These are phyloP conservation scores for Blastomyces gilchristii DNA, from an alignment of 2,329 filamentous ascomycete genomes.

Conservation along the genomic window DNA sequence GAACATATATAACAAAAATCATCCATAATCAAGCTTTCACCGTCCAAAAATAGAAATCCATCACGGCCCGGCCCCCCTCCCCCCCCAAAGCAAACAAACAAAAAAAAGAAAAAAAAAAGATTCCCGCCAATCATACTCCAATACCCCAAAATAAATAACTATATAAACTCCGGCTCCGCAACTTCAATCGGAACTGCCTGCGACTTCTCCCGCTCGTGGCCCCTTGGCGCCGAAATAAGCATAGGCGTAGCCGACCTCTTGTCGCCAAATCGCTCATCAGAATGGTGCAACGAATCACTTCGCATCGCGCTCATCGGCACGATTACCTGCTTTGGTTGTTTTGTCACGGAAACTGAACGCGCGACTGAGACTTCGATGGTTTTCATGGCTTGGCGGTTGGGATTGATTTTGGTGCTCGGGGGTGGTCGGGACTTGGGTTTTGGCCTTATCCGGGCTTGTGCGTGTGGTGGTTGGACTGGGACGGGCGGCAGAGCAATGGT, in stretches of 20 bases:
- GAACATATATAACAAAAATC: neutral
- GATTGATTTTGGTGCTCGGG: conserved; percentile 11
- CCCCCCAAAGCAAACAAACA: too few species aligned
- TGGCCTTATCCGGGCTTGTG: neutral
- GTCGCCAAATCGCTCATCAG: conserved; percentile 23
- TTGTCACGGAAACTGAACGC: conserved; percentile 30
- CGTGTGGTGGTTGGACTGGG: neutral
- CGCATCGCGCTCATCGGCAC: conserved; percentile 25
- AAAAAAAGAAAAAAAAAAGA: neutral
- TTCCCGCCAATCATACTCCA: neutral
- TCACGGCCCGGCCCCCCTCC: too few species aligned
- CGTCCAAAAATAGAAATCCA: neutral
- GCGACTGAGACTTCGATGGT: conserved; percentile 31
- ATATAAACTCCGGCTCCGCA: conserved; percentile 8
- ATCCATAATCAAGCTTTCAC: neutral
- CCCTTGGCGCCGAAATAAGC: conserved; percentile 23
- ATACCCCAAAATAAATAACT: too few species aligned
- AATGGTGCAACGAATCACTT: conserved; percentile 18
- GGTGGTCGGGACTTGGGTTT: conserved; percentile 10
- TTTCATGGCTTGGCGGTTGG: conserved; percentile 11
- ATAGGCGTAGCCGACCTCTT: conserved; percentile 20
- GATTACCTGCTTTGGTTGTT: conserved; percentile 27
- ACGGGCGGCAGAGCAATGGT: conserved; percentile 11
- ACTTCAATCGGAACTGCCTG: conserved; percentile 16
- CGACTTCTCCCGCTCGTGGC: conserved; percentile 15